A percentile compares a stretch with the other conserved stretches of the same genome.
Conservation (phyloP, 1,284 basidiomycete genomes). For the Pascua guehoae region DNA sequence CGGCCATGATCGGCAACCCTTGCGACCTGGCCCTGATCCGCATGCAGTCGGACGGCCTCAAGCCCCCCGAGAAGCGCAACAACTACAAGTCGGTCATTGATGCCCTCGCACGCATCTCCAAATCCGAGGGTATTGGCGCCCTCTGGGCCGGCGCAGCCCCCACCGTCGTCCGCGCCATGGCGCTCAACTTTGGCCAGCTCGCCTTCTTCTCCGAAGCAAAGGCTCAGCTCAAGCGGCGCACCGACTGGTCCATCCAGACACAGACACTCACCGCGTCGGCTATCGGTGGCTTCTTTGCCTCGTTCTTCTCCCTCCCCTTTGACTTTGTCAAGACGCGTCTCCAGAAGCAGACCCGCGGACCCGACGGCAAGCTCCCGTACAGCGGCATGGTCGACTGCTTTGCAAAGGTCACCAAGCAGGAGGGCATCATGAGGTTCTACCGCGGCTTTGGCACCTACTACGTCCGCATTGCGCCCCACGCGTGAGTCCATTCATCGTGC, state of each 20-base stretch:
- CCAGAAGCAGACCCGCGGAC: slow-evolving; percentile 4
- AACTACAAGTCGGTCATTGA: slow-evolving; percentile 4
- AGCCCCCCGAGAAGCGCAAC: neutral
- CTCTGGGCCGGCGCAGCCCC: slow-evolving; percentile 2
- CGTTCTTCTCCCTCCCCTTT: slow-evolving; percentile 6
- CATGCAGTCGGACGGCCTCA: slow-evolving; percentile 8
- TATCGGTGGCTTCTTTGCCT: slow-evolving; percentile 4
- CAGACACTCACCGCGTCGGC: slow-evolving; percentile 1
- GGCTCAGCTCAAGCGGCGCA: slow-evolving; percentile 1
- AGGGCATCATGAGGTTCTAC: slow-evolving; percentile 4
- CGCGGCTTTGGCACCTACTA: slow-evolving; percentile 6
- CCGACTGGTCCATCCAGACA: neutral
- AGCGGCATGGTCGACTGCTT: slow-evolving; percentile 4
- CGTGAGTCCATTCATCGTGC: neutral
- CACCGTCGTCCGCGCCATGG: slow-evolving; percentile 7
- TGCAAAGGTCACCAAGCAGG: neutral
- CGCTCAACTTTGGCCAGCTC: slow-evolving; percentile 7
- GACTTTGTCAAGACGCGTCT: slow-evolving; percentile 5
- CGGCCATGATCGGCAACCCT: slow-evolving; percentile 3
- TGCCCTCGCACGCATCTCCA: neutral
- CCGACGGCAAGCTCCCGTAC: slow-evolving; percentile 3
- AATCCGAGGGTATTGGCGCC: neutral
- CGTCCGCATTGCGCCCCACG: slow-evolving; percentile 7
- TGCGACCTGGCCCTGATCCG: slow-evolving; percentile 6
- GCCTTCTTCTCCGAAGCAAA: slow-evolving; percentile 4